Evolutionary conservation across 495 filamentous ascomycete species (phyloP).

Genomic region (Rhypophila decipiens): DNA sequence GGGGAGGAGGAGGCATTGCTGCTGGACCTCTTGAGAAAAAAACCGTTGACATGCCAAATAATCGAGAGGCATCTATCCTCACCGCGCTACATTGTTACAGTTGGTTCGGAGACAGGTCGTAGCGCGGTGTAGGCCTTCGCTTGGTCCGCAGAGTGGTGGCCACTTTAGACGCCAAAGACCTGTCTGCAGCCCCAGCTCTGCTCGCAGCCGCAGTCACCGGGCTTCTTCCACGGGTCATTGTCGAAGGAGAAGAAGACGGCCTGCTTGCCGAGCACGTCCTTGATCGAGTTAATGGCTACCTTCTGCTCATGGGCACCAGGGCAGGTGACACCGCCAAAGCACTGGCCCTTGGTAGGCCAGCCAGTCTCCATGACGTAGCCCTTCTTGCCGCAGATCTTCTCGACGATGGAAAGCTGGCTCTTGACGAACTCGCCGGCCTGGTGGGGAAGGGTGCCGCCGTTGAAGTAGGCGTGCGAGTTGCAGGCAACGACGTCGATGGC

Average conservation of each 20-base stretch:
- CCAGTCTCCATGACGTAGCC: constrained; percentile 83
- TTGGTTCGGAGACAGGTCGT: no score
- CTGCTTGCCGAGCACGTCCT: constrained; percentile 43
- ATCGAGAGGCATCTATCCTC: no score
- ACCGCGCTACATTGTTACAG: no score
- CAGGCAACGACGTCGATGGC: constrained; percentile 70
- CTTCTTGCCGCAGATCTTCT: constrained; percentile 59
- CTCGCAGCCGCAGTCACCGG: constrained; percentile 69
- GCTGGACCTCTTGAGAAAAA: no score
- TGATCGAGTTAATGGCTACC: constrained; percentile 62
- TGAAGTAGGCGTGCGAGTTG: constrained; percentile 96
- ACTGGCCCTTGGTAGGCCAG: constrained; percentile 67
- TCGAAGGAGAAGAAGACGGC: constrained; percentile 73
- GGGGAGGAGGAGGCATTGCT: no score
- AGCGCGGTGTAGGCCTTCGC: no score
- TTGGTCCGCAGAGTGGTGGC: no score
- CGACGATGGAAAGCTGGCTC: constrained; percentile 58
- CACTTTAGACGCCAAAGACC: constrained; percentile 44
- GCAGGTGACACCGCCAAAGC: constrained; percentile 67
- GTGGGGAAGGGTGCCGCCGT: constrained; percentile 51
- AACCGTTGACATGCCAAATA: no score
- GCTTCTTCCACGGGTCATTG: constrained; percentile 76
- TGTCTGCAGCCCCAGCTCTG: constrained; percentile 63
- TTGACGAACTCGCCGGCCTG: constrained; percentile 69
- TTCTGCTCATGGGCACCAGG: constrained; percentile 62